Base-by-base conservation (phyloP, 139 green algal genomes). In the Chlorella vulgaris region DNA sequence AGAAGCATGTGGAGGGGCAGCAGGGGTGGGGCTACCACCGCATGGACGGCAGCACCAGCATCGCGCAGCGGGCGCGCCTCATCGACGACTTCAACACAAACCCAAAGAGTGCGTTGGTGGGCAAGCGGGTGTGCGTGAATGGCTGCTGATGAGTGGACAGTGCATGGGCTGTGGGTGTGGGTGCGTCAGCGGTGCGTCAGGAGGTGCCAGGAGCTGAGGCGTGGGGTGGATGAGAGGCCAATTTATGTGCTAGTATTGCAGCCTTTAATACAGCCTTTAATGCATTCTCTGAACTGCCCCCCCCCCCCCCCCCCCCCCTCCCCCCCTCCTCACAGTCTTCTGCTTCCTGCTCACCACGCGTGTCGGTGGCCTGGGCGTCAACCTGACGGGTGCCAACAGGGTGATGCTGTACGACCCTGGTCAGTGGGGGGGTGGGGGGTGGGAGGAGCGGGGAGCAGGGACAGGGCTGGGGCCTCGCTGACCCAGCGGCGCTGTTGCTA, bases 321-420 rank as follows among this genome's bases (percentile, higher is more conserved):
- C 67, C 26, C 22, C 47, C 7, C 7, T 21, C 2, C 26, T 33
- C 35, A 35, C 82, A 69, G 68, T 98, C 2, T 96, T 96, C 53
- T 69, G 94, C 61, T 99, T 99, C 87, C 88, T 99, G 68, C 89
- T 99, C 42, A 99, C 97, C 33, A 99, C 96, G 39, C 95, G 94
- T 29, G 95, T 99, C 10, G 96, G 96, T 7, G 96, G 96, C n/a
- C 88, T 99, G 80, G 96, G 96, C 24, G 92, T 97, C 22, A 99
- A 99, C 91, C 90, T 99, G 19, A 97, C 91, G 19, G 96, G 94
- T 1, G 95, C 97, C n/a, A 88, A 98, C 83, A 89, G 97, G 5
- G 94, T 99, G 47, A 58, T 99, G 68, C 87, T 99, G 42, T 98
- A 94, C 85, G 97, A 99, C 88, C 96, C 97, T 33, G 65, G 65